phyloP scores from a whole-genome alignment of 441 rosid species.

The Populus tomentosa region DNA sequence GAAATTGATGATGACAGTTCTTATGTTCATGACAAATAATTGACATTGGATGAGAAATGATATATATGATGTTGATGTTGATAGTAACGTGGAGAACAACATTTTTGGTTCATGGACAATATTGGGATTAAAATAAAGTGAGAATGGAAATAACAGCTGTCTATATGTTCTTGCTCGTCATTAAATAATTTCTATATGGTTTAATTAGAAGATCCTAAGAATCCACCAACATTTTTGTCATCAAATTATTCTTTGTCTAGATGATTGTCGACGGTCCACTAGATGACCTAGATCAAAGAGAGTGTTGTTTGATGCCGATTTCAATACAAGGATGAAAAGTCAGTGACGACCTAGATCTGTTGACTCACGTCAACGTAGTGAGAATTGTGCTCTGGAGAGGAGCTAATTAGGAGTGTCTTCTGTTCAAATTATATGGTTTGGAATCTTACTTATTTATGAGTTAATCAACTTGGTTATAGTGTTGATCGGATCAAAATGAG shows the following conservation, averaged over 20 bases:
- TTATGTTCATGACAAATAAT: constrained; percentile 9
- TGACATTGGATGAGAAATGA: constrained; percentile 1
- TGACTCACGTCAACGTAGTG: constrained; percentile 11
- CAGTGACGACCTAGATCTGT: constrained; percentile 9
- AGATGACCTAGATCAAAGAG: constrained; percentile 17
- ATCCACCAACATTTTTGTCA: constrained; percentile 24
- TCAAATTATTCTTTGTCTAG: constrained; percentile 34
- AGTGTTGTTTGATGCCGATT: constrained; percentile 20
- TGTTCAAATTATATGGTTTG: constrained; percentile 17
- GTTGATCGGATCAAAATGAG: constrained; percentile 21
- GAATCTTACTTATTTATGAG: constrained; percentile 19
- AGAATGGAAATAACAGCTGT: neutral
- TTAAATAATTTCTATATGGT: constrained; percentile 24
- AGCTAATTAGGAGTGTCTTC: constrained; percentile 21
- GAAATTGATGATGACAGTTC: constrained; percentile 7
- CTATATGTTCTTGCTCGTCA: constrained; percentile 25
- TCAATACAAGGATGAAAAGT: neutral
- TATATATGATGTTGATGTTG: constrained; percentile 18
- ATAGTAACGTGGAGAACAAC: constrained; percentile 2
- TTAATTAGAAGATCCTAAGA: constrained; percentile 30
- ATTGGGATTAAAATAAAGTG: constrained; percentile 32
- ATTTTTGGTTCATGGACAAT: constrained; percentile 1
- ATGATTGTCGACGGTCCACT: constrained; percentile 31
- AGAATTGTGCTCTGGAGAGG: constrained; percentile 21
- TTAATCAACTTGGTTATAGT: constrained; percentile 9